phyloP scores from a whole-genome alignment of 495 filamentous ascomycete genomes.

The Aspergillus coremiiformis region DNA sequence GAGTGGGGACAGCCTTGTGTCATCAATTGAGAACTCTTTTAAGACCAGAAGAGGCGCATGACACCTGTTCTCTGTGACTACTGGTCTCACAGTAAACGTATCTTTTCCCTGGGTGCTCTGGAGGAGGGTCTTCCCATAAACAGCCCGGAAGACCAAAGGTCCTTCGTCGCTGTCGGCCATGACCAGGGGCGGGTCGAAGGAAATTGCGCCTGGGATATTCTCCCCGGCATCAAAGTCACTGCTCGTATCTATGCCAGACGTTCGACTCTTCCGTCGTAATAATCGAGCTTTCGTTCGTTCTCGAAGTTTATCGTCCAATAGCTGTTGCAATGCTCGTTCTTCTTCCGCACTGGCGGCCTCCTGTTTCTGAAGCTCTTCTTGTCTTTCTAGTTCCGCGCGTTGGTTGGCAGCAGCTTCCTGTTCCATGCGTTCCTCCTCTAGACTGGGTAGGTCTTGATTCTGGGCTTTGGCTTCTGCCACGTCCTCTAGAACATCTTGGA shows the following conservation, averaged over 20 bases:
- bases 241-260: slow-evolving; percentile 26
- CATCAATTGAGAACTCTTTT: slow-evolving; percentile 46
- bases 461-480: slow-evolving; percentile 66
- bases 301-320: slow-evolving; percentile 69
- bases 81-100: slow-evolving; percentile 62
- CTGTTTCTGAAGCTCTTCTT: slow-evolving; percentile 44
- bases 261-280: slow-evolving; percentile 34
- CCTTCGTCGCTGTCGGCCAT: slow-evolving; percentile 52
- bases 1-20: slow-evolving; percentile 32
- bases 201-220: slow-evolving; percentile 42
- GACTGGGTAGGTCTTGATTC: slow-evolving; percentile 66
- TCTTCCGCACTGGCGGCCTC: slow-evolving; percentile 60
- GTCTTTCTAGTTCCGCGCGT: slow-evolving; percentile 46
- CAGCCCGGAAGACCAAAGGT: slow-evolving; percentile 51
- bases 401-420: slow-evolving; percentile 51
- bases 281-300: slow-evolving; percentile 37
- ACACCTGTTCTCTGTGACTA: slow-evolving; percentile 41
- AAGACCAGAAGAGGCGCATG: slow-evolving; percentile 57
- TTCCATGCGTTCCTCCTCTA: slow-evolving; percentile 82
- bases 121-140: slow-evolving; percentile 55
- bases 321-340: slow-evolving; percentile 62
- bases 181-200: slow-evolving; percentile 64
- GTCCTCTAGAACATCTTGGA: slow-evolving; percentile 85
- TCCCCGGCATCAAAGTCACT: slow-evolving; percentile 27
- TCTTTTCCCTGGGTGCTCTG: slow-evolving; percentile 48